Conservation (phyloP, 1,284 basidiomycete species). For the Ustilago shanxiensis region DNA sequence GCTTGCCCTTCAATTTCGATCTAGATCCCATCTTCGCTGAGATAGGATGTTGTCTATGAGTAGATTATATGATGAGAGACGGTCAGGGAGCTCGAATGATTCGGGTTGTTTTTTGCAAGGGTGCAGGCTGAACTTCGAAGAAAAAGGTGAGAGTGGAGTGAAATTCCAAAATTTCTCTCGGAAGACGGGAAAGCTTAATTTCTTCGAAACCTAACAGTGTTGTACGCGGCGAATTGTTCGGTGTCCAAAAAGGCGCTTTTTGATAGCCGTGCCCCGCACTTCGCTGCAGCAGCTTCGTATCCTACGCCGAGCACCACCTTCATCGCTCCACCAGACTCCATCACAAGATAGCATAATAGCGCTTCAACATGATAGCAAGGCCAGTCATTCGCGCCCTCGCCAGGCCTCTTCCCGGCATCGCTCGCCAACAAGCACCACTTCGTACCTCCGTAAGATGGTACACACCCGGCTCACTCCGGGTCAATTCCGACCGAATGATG, state of each 20-base stretch:
- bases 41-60: background rate
- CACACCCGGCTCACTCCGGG: constrained; percentile 27
- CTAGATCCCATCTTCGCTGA: constrained; percentile 17
- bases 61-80: background rate
- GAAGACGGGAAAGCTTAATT: constrained; percentile 11
- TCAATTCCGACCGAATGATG: constrained; percentile 62
- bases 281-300: background rate
- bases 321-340: background rate
- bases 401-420: background rate
- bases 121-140: background rate
- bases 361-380: background rate
- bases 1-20: background rate
- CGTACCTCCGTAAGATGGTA: constrained; percentile 16
- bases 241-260: constrained; percentile 17
- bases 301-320: background rate
- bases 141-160: constrained; percentile 7
- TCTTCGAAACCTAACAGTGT: constrained; percentile 4
- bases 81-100: background rate
- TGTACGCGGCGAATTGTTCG: constrained; percentile 22
- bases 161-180: constrained; percentile 40
- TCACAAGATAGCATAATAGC: background rate
- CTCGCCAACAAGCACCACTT: constrained; percentile 1
- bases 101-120: background rate
- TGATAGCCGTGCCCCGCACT: background rate
- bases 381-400: background rate